Base-by-base conservation (phyloP, 2,329 filamentous ascomycete species). In the Sporothrix inflata region DNA sequence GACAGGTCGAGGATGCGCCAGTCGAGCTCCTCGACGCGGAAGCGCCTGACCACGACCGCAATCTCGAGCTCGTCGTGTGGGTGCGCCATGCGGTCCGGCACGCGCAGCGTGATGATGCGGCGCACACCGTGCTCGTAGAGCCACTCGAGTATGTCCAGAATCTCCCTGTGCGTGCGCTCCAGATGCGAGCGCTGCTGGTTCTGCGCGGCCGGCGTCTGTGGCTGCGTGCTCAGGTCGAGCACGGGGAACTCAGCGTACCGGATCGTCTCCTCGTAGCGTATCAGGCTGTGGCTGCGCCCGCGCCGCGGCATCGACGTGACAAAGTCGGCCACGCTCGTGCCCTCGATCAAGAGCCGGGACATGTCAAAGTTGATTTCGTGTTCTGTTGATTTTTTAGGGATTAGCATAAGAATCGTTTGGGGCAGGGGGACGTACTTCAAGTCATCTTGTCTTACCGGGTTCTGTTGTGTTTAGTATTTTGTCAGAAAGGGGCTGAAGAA, bases 11-110 rank as follows among this genome's bases (percentile, higher is more conserved):
- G 71, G 47, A 71, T 40, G 40, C 71, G 68, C 73, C 73, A 74
- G 55, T 74, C 73, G 9, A 74, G 69, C 63, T 51, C 65, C 34
- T 72, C 73, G 42, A 74, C 73, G 12, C 53, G 53, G 69, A 74
- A 74, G 21, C 42, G 11, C 21, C 57, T 47, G 24, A 71, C 72
- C 5, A n/a, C 30, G 0, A 21, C 11, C 3, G 72, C 67, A 63
- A 74, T 74, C 51, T 47, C 40, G 14, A 70, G 24, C 68, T 74
- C 73, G 38, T 73, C 72, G 67, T 74, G 73, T 16, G 73, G 73
- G 55, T 70, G 30, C 12, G 47, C 47, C 51, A 74, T 70, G 14
- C 72, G 65, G 40, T 74, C 73, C 1, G 70, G 71, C 49, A 74
- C 73, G 19, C 30, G 51, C 69, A 74, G 61, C n/a, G 34, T 72